Percentiles rank a stretch among this genome's conserved stretches.
These are phyloP conservation scores for Nicotiana undulata DNA, from an alignment of 257 asterid genomes.

Conservation along the genomic window DNA sequence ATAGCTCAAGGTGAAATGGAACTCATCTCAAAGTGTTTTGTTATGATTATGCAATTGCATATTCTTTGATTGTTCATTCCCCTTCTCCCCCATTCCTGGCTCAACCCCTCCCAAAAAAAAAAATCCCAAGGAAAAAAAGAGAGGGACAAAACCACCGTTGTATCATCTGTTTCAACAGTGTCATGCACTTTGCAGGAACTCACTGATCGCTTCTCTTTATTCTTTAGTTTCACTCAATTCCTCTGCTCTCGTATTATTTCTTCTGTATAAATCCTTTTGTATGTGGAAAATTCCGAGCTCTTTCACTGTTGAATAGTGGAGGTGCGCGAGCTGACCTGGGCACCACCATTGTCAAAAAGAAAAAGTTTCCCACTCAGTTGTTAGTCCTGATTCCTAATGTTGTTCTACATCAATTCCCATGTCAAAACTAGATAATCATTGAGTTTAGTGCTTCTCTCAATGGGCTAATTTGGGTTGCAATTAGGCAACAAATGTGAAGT, in stretches of 20 bases:
- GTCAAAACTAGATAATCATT: not conserved
- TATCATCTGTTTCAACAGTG: not conserved
- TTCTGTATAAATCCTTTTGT: not conserved
- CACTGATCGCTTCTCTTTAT: not conserved
- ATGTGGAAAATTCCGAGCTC: not conserved
- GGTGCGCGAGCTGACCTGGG: not conserved
- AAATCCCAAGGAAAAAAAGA: not conserved
- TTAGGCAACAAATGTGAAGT: not conserved
- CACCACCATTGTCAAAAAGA: not conserved
- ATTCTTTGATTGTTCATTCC: not conserved
- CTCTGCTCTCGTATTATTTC: not conserved
- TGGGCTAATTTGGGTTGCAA: not conserved
- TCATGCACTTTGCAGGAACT: not conserved
- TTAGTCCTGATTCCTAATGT: not conserved
- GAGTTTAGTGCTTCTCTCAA: not conserved
- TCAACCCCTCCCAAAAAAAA: not conserved
- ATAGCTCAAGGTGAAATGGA: slow-evolving; percentile 7
- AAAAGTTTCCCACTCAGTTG: not conserved
- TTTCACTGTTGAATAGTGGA: not conserved
- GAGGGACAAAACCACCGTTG: not conserved
- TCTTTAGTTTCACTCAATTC: not conserved
- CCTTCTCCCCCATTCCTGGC: not conserved
- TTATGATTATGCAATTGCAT: not conserved
- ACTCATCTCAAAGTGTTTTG: not conserved
- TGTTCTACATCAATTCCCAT: not conserved